A percentile compares a stretch with the other conserved stretches of the same genome.
Conservation (phyloP, 2,329 filamentous ascomycete species). For the Trichoderma simmonsii region DNA sequence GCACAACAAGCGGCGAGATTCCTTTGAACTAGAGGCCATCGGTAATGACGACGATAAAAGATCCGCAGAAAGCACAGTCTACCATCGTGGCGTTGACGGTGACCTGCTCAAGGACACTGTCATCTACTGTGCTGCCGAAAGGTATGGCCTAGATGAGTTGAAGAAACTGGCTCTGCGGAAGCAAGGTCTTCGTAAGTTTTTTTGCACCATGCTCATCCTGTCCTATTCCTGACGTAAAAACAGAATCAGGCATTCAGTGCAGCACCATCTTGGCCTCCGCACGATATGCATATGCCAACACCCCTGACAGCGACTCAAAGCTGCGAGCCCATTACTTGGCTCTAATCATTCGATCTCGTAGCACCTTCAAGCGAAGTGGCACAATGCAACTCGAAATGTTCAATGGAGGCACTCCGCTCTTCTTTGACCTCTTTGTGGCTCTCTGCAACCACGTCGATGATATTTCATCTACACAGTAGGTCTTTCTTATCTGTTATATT, state of each 20-base stretch:
- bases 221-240: slow-evolving; percentile 15
- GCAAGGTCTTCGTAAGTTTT: slow-evolving; percentile 71
- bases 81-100: slow-evolving; percentile 60
- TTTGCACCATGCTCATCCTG: neutral
- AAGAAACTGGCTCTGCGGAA: slow-evolving; percentile 83
- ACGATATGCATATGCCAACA: slow-evolving; percentile 86
- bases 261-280: slow-evolving; percentile 82
- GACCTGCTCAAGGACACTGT: slow-evolving; percentile 83
- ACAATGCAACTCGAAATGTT: slow-evolving; percentile 97
- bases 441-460: slow-evolving; percentile 87
- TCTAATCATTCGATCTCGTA: slow-evolving; percentile 82
- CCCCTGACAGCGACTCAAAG: slow-evolving; percentile 86
- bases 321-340: slow-evolving; percentile 87
- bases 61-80: slow-evolving; percentile 62
- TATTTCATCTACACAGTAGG: slow-evolving; percentile 56
- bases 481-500: slow-evolving; percentile 19
- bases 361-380: slow-evolving; percentile 87
- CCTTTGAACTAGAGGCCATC: slow-evolving; percentile 74
- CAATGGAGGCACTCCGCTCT: slow-evolving; percentile 74
- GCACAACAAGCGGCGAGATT: slow-evolving; percentile 76
- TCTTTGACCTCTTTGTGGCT: slow-evolving; percentile 92
- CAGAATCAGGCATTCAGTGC: slow-evolving; percentile 75
- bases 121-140: slow-evolving; percentile 85
- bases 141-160: slow-evolving; percentile 78
- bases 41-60: slow-evolving; percentile 41